Base-by-base conservation (phyloP, 2,329 filamentous ascomycete genomes). In the Capronia americana region DNA sequence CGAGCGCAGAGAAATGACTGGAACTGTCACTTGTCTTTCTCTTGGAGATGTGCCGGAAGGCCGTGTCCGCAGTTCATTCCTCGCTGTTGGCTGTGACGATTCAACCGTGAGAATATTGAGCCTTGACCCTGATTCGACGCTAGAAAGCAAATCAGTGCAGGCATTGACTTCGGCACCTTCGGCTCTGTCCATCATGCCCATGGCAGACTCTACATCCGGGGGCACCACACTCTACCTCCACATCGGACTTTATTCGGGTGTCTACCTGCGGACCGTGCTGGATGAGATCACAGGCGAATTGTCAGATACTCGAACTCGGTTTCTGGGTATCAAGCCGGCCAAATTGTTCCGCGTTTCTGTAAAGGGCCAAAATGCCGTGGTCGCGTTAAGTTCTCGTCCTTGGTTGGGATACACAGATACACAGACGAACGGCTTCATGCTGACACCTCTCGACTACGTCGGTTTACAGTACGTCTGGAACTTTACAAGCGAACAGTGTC, bases 51-150 rank as follows among this genome's bases (percentile, higher is more conserved):
- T 98, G 14, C 94, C 95, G 0, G 91, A 96, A 78, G 95, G 96
- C 30, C 89, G 93, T 57, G 83, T 94, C 50, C 86, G 96, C 76
- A 97, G 93, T 77, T 92, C 92, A 1, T 99, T 96, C 80, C 84
- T 98, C 61, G 96, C 96, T 51, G 94, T 99, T 53, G 96, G 96
- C 5, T 98, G 94, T 75, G 95, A 97, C 74, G 95, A 99, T 78
- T 93, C 92, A 66, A 98, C 95, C 0, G 95, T 99, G 61, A 91
- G 95, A 61, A 92, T 99, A 61, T 85, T 96, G 62, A 96, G 93
- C 74, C 81, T 97, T 32, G 92, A 96, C 74, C 92, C 93, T 0
- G 93, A 97, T 70, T 91, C 92, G 2, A 96, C 93, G 0, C 82
- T 99, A 11, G 92, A 97, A 77, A 95, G 90, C 77, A 96, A 96